Conservation (phyloP, 495 filamentous ascomycete species). For the Penicillium lividum region DNA sequence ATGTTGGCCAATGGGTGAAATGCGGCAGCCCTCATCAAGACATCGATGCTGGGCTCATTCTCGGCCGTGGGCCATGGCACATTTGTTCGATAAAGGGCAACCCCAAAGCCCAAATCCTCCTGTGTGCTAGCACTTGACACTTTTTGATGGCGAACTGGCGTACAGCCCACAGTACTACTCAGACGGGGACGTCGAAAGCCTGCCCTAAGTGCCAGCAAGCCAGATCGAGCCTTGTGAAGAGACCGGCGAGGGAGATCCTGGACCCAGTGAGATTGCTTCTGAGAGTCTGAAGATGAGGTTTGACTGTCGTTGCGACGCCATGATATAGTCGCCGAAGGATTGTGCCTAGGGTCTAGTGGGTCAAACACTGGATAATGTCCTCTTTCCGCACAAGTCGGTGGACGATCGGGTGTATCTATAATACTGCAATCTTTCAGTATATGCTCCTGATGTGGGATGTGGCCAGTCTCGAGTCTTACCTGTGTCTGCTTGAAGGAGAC, state of each 20-base stretch:
- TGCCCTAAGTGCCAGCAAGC: slow-evolving; percentile 32
- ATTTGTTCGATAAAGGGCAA: slow-evolving; percentile 32
- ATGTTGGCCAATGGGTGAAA: slow-evolving; percentile 3
- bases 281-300: slow-evolving; percentile 14
- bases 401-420: slow-evolving; percentile 1
- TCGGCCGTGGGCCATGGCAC: slow-evolving; percentile 12
- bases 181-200: slow-evolving; percentile 26
- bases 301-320: slow-evolving; percentile 16
- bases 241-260: slow-evolving; percentile 33
- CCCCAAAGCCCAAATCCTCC: slow-evolving; percentile 36
- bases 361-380: slow-evolving; percentile 41
- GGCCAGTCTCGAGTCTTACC: slow-evolving; percentile 18
- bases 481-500: slow-evolving; percentile 19
- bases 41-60: neutral
- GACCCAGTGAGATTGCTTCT: slow-evolving; percentile 27
- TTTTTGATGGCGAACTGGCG: neutral
- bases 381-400: slow-evolving; percentile 33
- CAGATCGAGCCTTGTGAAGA: slow-evolving; percentile 36
- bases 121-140: slow-evolving; percentile 31
- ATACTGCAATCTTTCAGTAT: slow-evolving; percentile 8
- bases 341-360: slow-evolving; percentile 38
- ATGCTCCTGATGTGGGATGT: neutral
- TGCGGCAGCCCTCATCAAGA: slow-evolving; percentile 3
- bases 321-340: slow-evolving; percentile 18
- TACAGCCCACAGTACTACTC: neutral